phyloP scores from a whole-genome alignment of 495 filamentous ascomycete species.

The Aspergillus heteromorphus region DNA sequence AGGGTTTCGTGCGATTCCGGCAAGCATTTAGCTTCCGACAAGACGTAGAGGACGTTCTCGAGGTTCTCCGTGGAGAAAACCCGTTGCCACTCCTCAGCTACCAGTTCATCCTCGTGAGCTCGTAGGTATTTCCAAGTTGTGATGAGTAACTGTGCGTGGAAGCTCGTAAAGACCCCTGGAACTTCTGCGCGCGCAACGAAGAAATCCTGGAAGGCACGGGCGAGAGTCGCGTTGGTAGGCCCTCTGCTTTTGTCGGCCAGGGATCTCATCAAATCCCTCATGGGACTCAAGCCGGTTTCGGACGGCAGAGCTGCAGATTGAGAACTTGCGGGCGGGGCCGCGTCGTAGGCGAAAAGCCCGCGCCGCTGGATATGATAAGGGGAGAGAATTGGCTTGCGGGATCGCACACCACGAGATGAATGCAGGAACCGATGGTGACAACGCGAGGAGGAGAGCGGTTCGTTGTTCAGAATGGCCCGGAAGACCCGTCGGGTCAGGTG shows the following conservation, averaged over 20 bases:
- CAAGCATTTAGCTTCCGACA: constrained; percentile 33
- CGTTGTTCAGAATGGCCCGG: constrained; percentile 60
- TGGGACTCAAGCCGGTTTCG: constrained; percentile 38
- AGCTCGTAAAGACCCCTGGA: constrained; percentile 51
- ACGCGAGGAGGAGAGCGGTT: constrained; percentile 48
- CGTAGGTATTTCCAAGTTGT: constrained; percentile 56
- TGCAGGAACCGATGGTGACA: constrained; percentile 35
- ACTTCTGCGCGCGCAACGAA: constrained; percentile 49
- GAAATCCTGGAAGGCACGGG: constrained; percentile 59
- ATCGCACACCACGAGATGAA: constrained; percentile 24
- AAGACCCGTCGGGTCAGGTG: constrained; percentile 73
- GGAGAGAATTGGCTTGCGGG: constrained; percentile 14
- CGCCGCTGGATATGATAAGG: constrained; percentile 26
- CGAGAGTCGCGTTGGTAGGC: constrained; percentile 54
- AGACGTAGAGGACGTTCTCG: constrained; percentile 35
- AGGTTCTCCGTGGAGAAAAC: constrained; percentile 49
- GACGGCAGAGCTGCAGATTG: constrained; percentile 27
- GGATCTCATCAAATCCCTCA: constrained; percentile 38
- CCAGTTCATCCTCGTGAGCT: constrained; percentile 29
- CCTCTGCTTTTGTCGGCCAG: constrained; percentile 39
- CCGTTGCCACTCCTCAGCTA: constrained; percentile 30
- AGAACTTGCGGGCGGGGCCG: constrained; percentile 10
- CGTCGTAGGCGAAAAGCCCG: constrained; percentile 32
- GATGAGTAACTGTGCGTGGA: constrained; percentile 56
- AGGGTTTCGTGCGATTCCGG: constrained; percentile 29